A percentile compares a stretch with the other conserved stretches of the same genome.
These are phyloP conservation scores for Epichloe scottii DNA, from an alignment of 2,329 filamentous ascomycete genomes.

Conservation along the genomic window DNA sequence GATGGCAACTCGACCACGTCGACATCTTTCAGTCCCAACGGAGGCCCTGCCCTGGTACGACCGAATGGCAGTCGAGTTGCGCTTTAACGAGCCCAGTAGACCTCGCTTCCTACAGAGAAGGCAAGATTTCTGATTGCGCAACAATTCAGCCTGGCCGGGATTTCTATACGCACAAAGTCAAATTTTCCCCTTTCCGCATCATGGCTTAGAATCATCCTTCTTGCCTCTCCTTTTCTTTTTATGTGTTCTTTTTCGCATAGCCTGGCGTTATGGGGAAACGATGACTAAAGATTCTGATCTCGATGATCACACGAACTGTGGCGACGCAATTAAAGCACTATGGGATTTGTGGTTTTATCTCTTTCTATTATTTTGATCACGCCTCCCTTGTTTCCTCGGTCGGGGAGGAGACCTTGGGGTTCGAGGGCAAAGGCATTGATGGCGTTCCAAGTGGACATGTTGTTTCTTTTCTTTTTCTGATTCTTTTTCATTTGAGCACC, in stretches of 20 bases:
- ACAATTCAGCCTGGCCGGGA: neutral
- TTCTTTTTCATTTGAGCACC: neutral
- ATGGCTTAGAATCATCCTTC: neutral
- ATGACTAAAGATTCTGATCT: slow-evolving; percentile 3
- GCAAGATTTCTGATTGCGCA: neutral
- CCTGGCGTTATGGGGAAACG: slow-evolving; percentile 6
- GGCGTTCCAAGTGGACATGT: neutral
- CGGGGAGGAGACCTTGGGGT: neutral
- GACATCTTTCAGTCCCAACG: slow-evolving; percentile 19
- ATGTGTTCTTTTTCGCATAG: slow-evolving; percentile 3
- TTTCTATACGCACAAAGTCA: neutral
- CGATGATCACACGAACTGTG: slow-evolving; percentile 4
- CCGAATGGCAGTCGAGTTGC: slow-evolving; percentile 26
- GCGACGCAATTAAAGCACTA: slow-evolving; percentile 2
- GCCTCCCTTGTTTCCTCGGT: neutral
- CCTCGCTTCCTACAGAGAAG: neutral
- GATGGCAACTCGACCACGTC: slow-evolving; percentile 24
- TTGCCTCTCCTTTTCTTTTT: neutral
- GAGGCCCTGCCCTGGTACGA: slow-evolving; percentile 18
- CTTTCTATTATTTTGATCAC: neutral
- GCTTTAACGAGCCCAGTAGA: slow-evolving; percentile 14
- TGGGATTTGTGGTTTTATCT: neutral
- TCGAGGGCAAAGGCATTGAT: neutral
- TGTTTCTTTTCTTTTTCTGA: neutral
- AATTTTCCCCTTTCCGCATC: neutral